Evolutionary conservation across 352 stramenopile genomes (phyloP), one percentile per base, ranked within the genome.

Genomic region (Pythium guiyangense): DNA sequence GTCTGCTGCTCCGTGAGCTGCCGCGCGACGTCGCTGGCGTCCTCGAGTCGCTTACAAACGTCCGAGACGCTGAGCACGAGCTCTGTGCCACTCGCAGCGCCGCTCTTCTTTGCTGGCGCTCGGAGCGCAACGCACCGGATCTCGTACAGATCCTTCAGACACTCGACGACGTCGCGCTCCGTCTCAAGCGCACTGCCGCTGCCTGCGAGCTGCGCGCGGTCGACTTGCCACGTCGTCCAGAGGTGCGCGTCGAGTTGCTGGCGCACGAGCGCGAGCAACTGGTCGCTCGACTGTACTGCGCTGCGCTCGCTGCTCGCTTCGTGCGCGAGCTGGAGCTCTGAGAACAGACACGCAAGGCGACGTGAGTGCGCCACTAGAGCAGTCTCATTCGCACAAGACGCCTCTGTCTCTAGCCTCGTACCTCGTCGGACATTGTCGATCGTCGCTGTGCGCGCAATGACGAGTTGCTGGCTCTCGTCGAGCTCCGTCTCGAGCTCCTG

Each of bases 371-470:
- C 12, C 31, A 37, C 12, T 61, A 17, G 11, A 39, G n/a, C 27
- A 48, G 39, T 35, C 29, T 29, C 9, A 42, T 22, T 5, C 57
- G 2, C 25, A 26, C 31, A 1, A 35, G 27, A 50, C 4, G 18
- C 20, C 14, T 4, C 27, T 14, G 26, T 22, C 22, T 22, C 15
- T 35, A 52, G 3, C 6, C 47, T 15, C 22, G 26, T 60, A 74
- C 70, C 64, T 71, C 84, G 85, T n/a, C 73, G 73, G 20, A 86
- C 53, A 42, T 66, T 86, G 20, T 81, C 71, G 20, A 85, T 71
- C 31, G 73, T 83, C 15, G 73, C 66, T 14, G 69, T 77, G 43
- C 70, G 76, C 1, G 59, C 65, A 0, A 51, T 59, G 4, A 80
- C 47, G 3, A 72, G 53, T 39, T 78, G 63, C 22, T 73, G 51